Percentiles rank a stretch among this genome's conserved stretches.
Conservation (phyloP, 352 stramenopile species). For the Globisporangium cystogenes region DNA sequence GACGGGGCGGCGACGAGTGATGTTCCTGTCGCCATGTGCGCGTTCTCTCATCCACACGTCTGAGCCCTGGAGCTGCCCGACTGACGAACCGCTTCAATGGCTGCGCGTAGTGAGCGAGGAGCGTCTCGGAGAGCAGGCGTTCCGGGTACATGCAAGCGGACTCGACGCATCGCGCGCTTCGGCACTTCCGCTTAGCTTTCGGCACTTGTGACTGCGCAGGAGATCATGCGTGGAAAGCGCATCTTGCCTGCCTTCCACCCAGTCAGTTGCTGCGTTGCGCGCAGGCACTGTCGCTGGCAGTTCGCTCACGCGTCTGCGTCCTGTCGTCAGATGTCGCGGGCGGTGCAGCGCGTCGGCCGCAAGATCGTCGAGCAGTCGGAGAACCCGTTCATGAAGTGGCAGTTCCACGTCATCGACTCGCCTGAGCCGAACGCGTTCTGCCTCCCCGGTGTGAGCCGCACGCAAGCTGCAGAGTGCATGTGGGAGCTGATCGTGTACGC, state of each 20-base stretch:
- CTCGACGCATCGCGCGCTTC: too few species aligned
- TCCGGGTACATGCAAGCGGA: not conserved
- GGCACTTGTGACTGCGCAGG: constrained; percentile 5
- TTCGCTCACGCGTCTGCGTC: not conserved
- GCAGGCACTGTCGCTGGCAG: not conserved
- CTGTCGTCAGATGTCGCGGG: constrained; percentile 36
- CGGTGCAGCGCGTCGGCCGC: constrained; percentile 45
- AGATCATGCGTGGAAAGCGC: constrained; percentile 34
- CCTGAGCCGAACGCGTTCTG: constrained; percentile 73
- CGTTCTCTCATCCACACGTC: not conserved
- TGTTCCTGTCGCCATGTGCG: constrained; percentile 52
- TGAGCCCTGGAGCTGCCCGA: too few species aligned
- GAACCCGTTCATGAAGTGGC: constrained; percentile 56
- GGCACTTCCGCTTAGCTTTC: not conserved
- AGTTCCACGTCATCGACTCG: constrained; percentile 62
- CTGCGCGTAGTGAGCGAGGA: constrained; percentile 26
- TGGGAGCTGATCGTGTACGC: not conserved
- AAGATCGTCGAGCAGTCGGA: constrained; percentile 45
- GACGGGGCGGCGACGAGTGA: constrained; percentile 45
- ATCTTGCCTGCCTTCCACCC: constrained; percentile 43
- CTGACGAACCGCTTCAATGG: not conserved
- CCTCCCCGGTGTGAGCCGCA: constrained; percentile 26
- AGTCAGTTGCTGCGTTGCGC: constrained; percentile 14
- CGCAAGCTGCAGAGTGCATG: too few species aligned
- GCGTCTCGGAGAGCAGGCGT: constrained; percentile 42